Conservation (phyloP, 169 alveolate species). For the Cryptosporidium sp. region DNA sequence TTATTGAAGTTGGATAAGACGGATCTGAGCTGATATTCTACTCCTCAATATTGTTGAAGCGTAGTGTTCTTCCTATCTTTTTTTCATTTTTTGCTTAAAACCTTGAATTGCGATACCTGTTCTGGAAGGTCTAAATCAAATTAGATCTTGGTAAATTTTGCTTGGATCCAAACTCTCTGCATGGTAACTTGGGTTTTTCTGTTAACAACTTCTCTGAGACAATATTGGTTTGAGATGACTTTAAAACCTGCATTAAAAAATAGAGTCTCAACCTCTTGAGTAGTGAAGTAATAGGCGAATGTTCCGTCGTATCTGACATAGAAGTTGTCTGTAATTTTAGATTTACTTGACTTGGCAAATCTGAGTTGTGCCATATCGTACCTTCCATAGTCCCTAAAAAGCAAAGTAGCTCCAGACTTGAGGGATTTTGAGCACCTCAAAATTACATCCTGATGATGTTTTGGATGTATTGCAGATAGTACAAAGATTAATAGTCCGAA, state of each 20-base stretch:
- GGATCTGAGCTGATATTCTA: too few species aligned
- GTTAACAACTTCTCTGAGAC: slow-evolving; percentile 81
- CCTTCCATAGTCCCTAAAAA: slow-evolving; percentile 93
- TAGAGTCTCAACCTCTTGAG: slow-evolving; percentile 82
- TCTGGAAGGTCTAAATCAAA: background rate
- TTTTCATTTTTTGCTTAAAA: background rate
- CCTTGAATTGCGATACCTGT: background rate
- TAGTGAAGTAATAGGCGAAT: slow-evolving; percentile 89
- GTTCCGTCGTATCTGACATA: slow-evolving; percentile 92
- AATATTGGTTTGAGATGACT: slow-evolving; percentile 78
- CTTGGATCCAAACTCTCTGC: slow-evolving; percentile 90
- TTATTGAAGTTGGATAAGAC: too few species aligned
- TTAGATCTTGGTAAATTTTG: slow-evolving; percentile 79
- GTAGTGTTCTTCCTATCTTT: background rate
- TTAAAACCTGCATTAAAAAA: slow-evolving; percentile 81
- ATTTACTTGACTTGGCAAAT: slow-evolving; percentile 87
- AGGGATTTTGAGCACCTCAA: slow-evolving; percentile 83
- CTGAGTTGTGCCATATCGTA: slow-evolving; percentile 92
- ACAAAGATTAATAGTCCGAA: slow-evolving; percentile 89
- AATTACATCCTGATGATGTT: slow-evolving; percentile 83
- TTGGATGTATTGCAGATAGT: slow-evolving; percentile 92
- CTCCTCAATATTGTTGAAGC: background rate
- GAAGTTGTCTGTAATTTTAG: slow-evolving; percentile 91
- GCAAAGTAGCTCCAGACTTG: slow-evolving; percentile 88
- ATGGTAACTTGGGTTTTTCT: slow-evolving; percentile 83